Evolutionary conservation across 2,329 filamentous ascomycete genomes (phyloP), one percentile per base, ranked within the genome.

Genomic region (Pestalotiopsis sp.): DNA sequence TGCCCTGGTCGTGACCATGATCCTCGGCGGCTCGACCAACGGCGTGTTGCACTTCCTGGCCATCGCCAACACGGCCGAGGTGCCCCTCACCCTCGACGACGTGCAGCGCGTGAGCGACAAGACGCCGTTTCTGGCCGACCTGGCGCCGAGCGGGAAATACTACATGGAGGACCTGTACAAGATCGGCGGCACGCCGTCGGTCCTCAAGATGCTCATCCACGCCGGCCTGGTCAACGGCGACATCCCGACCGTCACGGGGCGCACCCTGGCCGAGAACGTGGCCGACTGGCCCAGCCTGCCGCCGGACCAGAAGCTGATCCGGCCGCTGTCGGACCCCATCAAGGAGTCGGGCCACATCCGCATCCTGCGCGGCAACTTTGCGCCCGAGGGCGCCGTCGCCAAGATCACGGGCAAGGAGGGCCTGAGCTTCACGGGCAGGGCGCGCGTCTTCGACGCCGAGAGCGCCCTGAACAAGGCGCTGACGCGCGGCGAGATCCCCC

Each of bases 321-420:
- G 92, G 5, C 90, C 92, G 0, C 84, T 98, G 9, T 85, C 87
- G 13, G 72, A 89, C 75, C 87, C 87, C 65, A 95, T 97, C 85
- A 98, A 98, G 80, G 73, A 85, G 1, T 93, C 91, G 0, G 95
- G 95, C 58, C 95, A 98, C 79, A 87, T 98, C 70, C 94, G 95
- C 80, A 93, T 98, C 70, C 87, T 98, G 3, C 88, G 89, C 69
- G 95, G 95, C 23, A 97, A 97, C 79, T 87, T 98, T 40, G 93
- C 95, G 2, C 95, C 95, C 1, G 92, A 90, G 12, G 95, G 95
- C 41, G 93, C 95, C 1, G 95, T 98, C 1, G 95, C 94, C 70
- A 98, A 98, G 81, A 98, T 98, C 80, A 98, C 95, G 0, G 95
- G 95, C 45, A 98, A 98, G 79, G 95, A 98, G 80, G 95, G 95